Evolutionary conservation across 495 filamentous ascomycete species (phyloP).

Genomic region (Terfezia claveryi): DNA sequence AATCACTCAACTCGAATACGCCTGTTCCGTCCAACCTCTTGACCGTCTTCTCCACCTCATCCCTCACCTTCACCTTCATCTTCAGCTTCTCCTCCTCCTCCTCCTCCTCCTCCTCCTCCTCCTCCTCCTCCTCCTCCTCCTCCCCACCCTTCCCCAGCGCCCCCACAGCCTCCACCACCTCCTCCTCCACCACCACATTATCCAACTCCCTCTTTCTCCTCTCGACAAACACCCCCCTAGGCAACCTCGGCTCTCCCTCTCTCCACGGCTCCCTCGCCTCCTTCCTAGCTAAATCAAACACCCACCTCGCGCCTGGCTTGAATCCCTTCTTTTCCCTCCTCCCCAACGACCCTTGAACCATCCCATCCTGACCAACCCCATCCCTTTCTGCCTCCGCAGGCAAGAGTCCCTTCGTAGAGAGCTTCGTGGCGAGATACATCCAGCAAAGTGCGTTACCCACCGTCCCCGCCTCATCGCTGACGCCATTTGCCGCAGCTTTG

Average conservation of each 20-base stretch:
- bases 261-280: conserved; percentile 37
- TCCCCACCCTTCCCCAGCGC: too few species aligned
- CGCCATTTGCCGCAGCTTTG: conserved; percentile 37
- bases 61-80: too few species aligned
- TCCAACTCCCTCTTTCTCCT: too few species aligned
- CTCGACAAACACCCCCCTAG: neutral
- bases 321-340: conserved; percentile 21
- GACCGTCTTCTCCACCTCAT: too few species aligned
- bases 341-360: conserved; percentile 19
- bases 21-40: too few species aligned
- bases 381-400: conserved; percentile 22
- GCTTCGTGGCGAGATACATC: conserved; percentile 51
- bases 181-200: too few species aligned
- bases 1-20: too few species aligned
- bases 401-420: conserved; percentile 21
- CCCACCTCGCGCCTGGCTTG: conserved; percentile 37
- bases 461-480: conserved; percentile 66
- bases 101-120: too few species aligned
- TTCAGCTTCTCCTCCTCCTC: too few species aligned
- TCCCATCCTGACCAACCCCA: conserved; percentile 21
- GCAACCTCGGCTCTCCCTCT: conserved; percentile 38
- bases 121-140: too few species aligned
- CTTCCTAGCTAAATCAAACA: conserved; percentile 57
- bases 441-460: conserved; percentile 60
- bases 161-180: too few species aligned